Percentiles rank a stretch among this genome's conserved stretches.
Evolutionary conservation across 345 rosid genomes (phyloP).

Genomic region (Lepidium aucheri): DNA sequence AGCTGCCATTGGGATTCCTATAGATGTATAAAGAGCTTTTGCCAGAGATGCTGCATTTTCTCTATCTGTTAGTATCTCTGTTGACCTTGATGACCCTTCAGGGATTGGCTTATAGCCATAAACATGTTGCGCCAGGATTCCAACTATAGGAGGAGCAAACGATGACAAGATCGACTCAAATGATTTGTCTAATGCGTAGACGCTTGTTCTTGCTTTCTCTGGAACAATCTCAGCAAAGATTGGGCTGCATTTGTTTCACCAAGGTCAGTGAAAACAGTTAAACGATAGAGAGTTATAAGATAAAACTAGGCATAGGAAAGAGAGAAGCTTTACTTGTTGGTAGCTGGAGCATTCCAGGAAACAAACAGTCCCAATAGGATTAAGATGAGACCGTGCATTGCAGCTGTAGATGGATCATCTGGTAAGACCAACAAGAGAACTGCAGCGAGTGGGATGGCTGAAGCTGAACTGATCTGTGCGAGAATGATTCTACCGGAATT

Average conservation of each 20-base stretch:
- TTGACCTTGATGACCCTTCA: slow-evolving; percentile 32
- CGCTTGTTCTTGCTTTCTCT: slow-evolving; percentile 68
- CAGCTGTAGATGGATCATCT: slow-evolving; percentile 60
- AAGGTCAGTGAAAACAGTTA: not conserved
- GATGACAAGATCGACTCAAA: slow-evolving; percentile 76
- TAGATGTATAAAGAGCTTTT: slow-evolving; percentile 69
- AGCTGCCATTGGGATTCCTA: slow-evolving; percentile 66
- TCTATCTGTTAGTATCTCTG: slow-evolving; percentile 58
- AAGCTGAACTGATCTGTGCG: slow-evolving; percentile 84
- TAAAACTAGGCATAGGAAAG: not conserved
- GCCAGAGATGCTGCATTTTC: slow-evolving; percentile 69
- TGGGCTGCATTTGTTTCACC: slow-evolving; percentile 43
- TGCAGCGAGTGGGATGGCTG: slow-evolving; percentile 82
- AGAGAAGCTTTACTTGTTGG: slow-evolving; percentile 61
- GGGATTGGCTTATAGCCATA: slow-evolving; percentile 71
- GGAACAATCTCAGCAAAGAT: slow-evolving; percentile 93
- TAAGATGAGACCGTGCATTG: slow-evolving; percentile 47
- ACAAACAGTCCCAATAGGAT: slow-evolving; percentile 54
- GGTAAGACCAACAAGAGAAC: slow-evolving; percentile 64
- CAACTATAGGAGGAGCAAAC: slow-evolving; percentile 83
- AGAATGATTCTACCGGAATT: slow-evolving; percentile 79
- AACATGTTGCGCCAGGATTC: slow-evolving; percentile 70
- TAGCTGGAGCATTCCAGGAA: slow-evolving; percentile 89
- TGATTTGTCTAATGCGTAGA: slow-evolving; percentile 72
- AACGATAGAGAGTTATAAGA: not conserved